Conservation (phyloP, 768 basidiomycete genomes). For the Tricholoma furcatifolium region DNA sequence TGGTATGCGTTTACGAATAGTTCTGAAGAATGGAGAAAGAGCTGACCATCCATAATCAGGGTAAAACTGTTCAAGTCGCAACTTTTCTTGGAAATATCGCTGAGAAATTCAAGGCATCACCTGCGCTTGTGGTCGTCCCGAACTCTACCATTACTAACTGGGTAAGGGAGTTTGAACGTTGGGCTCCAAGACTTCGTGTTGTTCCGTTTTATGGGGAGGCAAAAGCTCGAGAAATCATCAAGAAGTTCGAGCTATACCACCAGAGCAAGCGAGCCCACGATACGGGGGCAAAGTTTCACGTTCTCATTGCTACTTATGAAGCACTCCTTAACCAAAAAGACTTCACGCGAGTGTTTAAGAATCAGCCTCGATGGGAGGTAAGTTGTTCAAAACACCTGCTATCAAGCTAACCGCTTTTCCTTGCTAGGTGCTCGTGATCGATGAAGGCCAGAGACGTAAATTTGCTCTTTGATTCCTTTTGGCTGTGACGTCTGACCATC, state of each 20-base stretch:
- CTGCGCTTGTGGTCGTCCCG: constrained; percentile 89
- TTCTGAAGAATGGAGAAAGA: neutral
- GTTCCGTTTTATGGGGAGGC: constrained; percentile 87
- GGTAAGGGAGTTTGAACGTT: constrained; percentile 91
- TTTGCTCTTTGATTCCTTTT: constrained; percentile 3
- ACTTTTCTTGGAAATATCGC: constrained; percentile 75
- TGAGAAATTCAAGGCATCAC: constrained; percentile 57
- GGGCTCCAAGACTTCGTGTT: constrained; percentile 72
- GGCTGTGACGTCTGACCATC: constrained; percentile 11
- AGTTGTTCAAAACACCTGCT: constrained; percentile 8
- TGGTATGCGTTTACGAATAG: constrained; percentile 50
- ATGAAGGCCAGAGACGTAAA: constrained; percentile 90
- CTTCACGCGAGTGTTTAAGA: constrained; percentile 73
- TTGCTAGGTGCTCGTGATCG: constrained; percentile 72
- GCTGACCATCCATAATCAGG: constrained; percentile 36
- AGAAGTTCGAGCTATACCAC: constrained; percentile 79
- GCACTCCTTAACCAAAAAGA: constrained; percentile 69
- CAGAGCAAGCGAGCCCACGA: constrained; percentile 33
- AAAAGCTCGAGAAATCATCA: constrained; percentile 77
- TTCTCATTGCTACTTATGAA: constrained; percentile 93
- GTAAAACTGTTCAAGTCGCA: constrained; percentile 91
- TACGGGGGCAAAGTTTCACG: constrained; percentile 73
- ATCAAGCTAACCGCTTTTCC: neutral
- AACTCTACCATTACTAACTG: constrained; percentile 96
- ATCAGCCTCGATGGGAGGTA: constrained; percentile 86